phyloP scores from a whole-genome alignment of 345 rosid genomes.

The Salix brachista region DNA sequence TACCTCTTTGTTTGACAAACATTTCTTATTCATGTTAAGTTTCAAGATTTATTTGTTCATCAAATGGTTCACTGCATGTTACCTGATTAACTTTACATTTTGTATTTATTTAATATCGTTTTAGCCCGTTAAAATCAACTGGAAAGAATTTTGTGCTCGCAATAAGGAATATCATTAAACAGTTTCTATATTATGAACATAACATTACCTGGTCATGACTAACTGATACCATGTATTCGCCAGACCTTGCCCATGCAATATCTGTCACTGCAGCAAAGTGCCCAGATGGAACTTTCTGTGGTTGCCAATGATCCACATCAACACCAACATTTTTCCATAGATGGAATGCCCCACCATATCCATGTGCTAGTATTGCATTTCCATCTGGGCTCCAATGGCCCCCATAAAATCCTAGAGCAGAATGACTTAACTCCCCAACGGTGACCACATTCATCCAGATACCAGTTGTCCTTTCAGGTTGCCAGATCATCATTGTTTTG shows the following conservation, averaged over 20 bases:
- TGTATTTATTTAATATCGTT: not conserved
- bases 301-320: conserved; percentile 73
- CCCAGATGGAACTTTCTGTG: conserved; percentile 83
- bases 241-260: conserved; percentile 68
- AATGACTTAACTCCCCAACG: conserved; percentile 93
- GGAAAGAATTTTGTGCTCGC: not conserved
- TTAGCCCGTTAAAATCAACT: not conserved
- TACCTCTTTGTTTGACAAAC: not conserved
- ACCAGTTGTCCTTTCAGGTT: conserved; percentile 79
- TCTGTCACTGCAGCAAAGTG: conserved; percentile 84
- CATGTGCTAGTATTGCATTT: conserved; percentile 73
- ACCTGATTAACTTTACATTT: not conserved
- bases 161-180: not conserved
- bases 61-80: not conserved
- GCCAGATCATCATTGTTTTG: conserved; percentile 99
- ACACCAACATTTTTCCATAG: conserved; percentile 73
- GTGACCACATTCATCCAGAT: conserved; percentile 97
- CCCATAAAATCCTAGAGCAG: conserved; percentile 96
- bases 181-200: not conserved
- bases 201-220: conserved; percentile 84
- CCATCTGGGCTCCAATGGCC: conserved; percentile 88
- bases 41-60: not conserved
- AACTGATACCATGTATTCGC: conserved; percentile 77
- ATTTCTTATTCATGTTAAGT: not conserved
- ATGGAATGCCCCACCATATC: conserved; percentile 91